Base-by-base conservation (phyloP, 2,329 filamentous ascomycete genomes). In the Lecanicillium sp. region DNA sequence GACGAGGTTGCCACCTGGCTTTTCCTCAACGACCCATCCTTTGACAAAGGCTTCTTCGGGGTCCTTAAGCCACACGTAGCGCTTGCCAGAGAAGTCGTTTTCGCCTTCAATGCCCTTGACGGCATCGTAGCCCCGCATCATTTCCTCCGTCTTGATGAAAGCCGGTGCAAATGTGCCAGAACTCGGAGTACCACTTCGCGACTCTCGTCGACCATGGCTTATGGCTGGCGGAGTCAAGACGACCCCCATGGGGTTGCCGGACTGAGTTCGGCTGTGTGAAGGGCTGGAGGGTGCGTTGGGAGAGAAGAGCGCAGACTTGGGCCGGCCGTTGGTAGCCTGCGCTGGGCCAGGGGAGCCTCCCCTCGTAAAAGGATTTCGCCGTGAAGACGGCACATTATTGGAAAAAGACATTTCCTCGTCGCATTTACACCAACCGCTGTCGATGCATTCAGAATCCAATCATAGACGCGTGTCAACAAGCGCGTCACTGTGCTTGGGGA, bases 21-120 rank as follows among this genome's bases (percentile, higher is more conserved):
- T 69, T 55, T 97, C 90, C 60, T 95, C 86, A 19, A 96, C 78
- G 11, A 98, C 83, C 81, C 90, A 91, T 4, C 91, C 94, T 57
- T 90, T 88, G 46, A 97, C 82, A 64, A 98, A 98, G 1, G 93
- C 93, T 48, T 78, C 77, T 60, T 90, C 79, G 2, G 87, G 76
- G 68, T 98, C 90, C 66, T 86, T 87, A 62, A 98, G 74, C 94
- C 93, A 98, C 55, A 98, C 90, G 73, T 97, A 98, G 72, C 93
- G 82, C 71, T 94, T 97, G 49, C 93, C 94, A 0, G 93, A 98
- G 66, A 98, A 97, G 74, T 98, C 93, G 65, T 96, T 97, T 62
- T 96, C 91, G 54, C 93, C 93, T 68, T 98, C 94, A 51, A 96
- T 90, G 15, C 88, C 86, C 42, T 74, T 74, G 14, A 84, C 77